Evolutionary conservation across 768 basidiomycete species (phyloP).

Genomic region (Mycena belliarum): DNA sequence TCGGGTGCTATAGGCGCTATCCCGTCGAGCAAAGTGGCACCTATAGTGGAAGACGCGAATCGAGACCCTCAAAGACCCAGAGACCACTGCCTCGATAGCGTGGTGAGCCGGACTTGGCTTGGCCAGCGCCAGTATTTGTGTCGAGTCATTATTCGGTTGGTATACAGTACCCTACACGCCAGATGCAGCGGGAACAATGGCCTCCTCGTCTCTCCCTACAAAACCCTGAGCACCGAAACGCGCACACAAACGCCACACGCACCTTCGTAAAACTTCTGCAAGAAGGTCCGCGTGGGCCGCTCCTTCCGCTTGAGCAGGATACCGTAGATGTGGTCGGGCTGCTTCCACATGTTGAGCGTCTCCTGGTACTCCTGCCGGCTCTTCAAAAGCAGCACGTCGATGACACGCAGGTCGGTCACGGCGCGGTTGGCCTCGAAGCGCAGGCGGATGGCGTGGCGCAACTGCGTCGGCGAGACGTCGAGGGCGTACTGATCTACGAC

Average conservation of each 20-base stretch:
- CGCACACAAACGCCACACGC: conserved; percentile 31
- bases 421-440: conserved; percentile 86
- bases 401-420: conserved; percentile 76
- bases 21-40: too few species aligned
- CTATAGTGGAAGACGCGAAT: too few species aligned
- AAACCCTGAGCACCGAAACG: not conserved
- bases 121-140: too few species aligned
- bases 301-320: conserved; percentile 56
- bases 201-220: conserved; percentile 76
- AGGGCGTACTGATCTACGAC: conserved; percentile 82
- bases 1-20: too few species aligned
- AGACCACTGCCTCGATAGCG: too few species aligned
- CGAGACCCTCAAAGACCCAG: too few species aligned
- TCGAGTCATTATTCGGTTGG: conserved; percentile 4
- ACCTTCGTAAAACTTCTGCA: conserved; percentile 88
- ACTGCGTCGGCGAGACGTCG: conserved; percentile 70
- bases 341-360: conserved; percentile 93
- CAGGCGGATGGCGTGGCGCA: conserved; percentile 82
- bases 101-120: too few species aligned
- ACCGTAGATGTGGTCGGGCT: conserved; percentile 77
- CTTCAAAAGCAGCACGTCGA: conserved; percentile 88
- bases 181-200: conserved; percentile 67
- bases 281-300: conserved; percentile 57
- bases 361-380: conserved; percentile 89
- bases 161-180: conserved; percentile 36